phyloP scores from a whole-genome alignment of 164 flowering plant genomes.

The Cinnamomum chago region DNA sequence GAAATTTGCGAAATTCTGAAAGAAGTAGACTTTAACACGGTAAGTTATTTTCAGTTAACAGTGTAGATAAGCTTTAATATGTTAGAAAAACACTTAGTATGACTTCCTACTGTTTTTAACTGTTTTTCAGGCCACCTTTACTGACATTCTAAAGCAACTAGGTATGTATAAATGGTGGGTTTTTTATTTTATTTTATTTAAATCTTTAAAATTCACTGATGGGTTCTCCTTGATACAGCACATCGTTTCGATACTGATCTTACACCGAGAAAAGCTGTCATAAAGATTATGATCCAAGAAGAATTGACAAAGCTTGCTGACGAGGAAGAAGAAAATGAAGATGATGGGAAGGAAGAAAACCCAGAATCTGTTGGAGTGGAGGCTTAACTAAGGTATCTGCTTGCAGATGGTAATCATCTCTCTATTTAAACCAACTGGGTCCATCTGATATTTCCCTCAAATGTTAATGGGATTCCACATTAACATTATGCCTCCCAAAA shows the following conservation, averaged over 20 bases:
- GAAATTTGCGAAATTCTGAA: slow-evolving; percentile 81
- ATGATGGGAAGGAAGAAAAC: slow-evolving; percentile 24
- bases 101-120: too few species aligned
- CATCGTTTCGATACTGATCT: slow-evolving; percentile 57
- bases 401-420: slow-evolving; percentile 3
- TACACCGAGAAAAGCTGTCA: slow-evolving; percentile 55
- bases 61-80: not conserved
- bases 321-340: slow-evolving; percentile 68
- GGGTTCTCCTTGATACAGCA: slow-evolving; percentile 36
- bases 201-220: not conserved
- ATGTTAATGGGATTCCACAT: not conserved
- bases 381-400: not conserved
- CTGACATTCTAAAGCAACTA: slow-evolving; percentile 70
- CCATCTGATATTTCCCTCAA: not conserved
- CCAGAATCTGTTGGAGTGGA: slow-evolving; percentile 12
- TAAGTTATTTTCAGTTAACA: slow-evolving; percentile 20
- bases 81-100: not conserved
- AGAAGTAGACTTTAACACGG: slow-evolving; percentile 90
- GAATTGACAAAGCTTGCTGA: slow-evolving; percentile 89
- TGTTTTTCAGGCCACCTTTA: slow-evolving; percentile 73
- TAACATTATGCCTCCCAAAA: not conserved
- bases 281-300: slow-evolving; percentile 80
- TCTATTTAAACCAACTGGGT: not conserved
- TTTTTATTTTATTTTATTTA: not conserved
- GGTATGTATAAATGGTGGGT: slow-evolving; percentile 32